These are phyloP conservation scores for Jamesozyma rosinii DNA, from an alignment of 805 yeast genomes.

Conservation along the genomic window DNA sequence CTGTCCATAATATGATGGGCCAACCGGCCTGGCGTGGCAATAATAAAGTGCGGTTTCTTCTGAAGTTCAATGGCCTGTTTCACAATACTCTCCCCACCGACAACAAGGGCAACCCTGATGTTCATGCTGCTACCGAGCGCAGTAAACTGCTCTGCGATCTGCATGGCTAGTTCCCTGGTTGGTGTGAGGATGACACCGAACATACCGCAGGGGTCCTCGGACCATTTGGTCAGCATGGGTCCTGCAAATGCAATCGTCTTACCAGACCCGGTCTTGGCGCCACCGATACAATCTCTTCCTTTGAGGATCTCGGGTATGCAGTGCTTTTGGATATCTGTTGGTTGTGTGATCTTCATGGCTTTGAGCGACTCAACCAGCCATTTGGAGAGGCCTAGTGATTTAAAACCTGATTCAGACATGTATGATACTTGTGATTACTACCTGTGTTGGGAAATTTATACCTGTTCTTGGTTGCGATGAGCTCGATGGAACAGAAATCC, in stretches of 20 bases:
- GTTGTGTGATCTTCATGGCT: slow-evolving; percentile 73
- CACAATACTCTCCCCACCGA: slow-evolving; percentile 94
- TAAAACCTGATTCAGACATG: slow-evolving; percentile 3
- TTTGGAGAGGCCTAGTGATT: slow-evolving; percentile 58
- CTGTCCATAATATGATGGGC: slow-evolving; percentile 85
- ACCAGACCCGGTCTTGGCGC: slow-evolving; percentile 97
- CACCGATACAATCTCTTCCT: slow-evolving; percentile 88
- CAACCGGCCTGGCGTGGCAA: slow-evolving; percentile 94
- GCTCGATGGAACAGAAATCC: too few relatives aligned
- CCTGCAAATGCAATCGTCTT: slow-evolving; percentile 95
- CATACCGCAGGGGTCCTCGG: slow-evolving; percentile 88
- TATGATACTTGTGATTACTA: background rate
- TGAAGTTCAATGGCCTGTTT: slow-evolving; percentile 76
- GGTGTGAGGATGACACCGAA: slow-evolving; percentile 87
- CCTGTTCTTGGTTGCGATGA: background rate
- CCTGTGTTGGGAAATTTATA: too few relatives aligned
- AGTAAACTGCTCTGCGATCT: slow-evolving; percentile 91
- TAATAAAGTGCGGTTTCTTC: slow-evolving; percentile 81
- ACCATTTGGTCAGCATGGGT: slow-evolving; percentile 94
- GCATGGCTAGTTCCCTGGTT: slow-evolving; percentile 87
- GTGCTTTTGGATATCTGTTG: slow-evolving; percentile 78
- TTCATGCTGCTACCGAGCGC: slow-evolving; percentile 89
- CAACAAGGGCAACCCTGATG: slow-evolving; percentile 69
- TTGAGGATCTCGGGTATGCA: slow-evolving; percentile 80
- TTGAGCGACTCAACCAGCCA: slow-evolving; percentile 78